These are phyloP conservation scores for Acer negundo DNA, from an alignment of 345 rosid genomes.

Conservation along the genomic window DNA sequence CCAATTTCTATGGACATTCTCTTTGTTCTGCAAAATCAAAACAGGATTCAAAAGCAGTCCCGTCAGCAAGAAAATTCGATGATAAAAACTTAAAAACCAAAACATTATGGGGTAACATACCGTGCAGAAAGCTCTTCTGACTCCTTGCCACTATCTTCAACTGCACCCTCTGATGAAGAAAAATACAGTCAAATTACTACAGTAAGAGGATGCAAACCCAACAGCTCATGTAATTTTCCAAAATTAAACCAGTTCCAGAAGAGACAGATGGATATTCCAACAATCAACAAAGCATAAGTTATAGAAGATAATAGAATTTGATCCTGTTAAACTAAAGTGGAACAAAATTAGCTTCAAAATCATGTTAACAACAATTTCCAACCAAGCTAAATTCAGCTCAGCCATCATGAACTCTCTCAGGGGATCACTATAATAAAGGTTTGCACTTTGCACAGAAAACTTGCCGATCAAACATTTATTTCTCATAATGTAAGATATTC, in stretches of 20 bases:
- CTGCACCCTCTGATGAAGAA: constrained; percentile 24
- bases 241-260: not conserved
- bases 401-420: not conserved
- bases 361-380: not conserved
- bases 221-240: constrained; percentile 9
- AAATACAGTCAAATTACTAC: constrained; percentile 15
- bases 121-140: constrained; percentile 58
- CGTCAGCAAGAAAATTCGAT: not conserved
- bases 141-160: constrained; percentile 42
- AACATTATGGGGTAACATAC: constrained; percentile 30
- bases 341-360: constrained; percentile 5
- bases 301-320: not conserved
- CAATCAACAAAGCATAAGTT: not conserved
- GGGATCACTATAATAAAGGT: not conserved
- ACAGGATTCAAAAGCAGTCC: not conserved
- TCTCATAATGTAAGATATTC: not conserved
- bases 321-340: not conserved
- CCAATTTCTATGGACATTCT: constrained; percentile 77
- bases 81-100: not conserved
- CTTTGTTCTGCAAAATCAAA: constrained; percentile 59
- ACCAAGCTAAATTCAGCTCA: not conserved
- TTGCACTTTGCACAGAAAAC: not conserved
- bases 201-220: not conserved
- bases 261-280: not conserved
- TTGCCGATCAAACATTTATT: not conserved